phyloP scores from a whole-genome alignment of 129 eudicot genomes.

The Glebionis coronaria region DNA sequence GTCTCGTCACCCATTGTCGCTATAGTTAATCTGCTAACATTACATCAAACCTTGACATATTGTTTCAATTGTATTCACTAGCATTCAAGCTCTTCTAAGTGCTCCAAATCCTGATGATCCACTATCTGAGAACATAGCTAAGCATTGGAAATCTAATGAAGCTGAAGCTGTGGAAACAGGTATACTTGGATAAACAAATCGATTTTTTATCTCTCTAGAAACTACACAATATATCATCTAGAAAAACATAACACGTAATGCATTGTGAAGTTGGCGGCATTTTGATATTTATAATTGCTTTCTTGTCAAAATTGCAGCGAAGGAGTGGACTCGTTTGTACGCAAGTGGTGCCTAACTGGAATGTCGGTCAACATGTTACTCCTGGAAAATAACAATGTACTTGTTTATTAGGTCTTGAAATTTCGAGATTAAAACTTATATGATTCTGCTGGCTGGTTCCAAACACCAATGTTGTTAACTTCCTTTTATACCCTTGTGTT shows the following conservation, averaged over 20 bases:
- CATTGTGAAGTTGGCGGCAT: background rate
- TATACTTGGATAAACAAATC: slow-evolving; percentile 8
- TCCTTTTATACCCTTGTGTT: slow-evolving; percentile 21
- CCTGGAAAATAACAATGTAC: slow-evolving; percentile 23
- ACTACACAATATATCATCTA: no score
- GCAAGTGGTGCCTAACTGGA: slow-evolving; percentile 46
- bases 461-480: slow-evolving; percentile 25
- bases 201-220: background rate
- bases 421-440: slow-evolving; percentile 14
- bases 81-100: slow-evolving; percentile 59
- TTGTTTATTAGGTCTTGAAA: slow-evolving; percentile 33
- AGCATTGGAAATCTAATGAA: slow-evolving; percentile 58
- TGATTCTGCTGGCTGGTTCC: slow-evolving; percentile 19
- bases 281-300: background rate
- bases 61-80: slow-evolving; percentile 15
- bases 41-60: slow-evolving; percentile 1
- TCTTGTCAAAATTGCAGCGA: slow-evolving; percentile 32
- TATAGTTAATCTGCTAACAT: slow-evolving; percentile 5
- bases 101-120: slow-evolving; percentile 66
- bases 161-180: slow-evolving; percentile 62
- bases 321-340: slow-evolving; percentile 55
- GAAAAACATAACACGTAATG: background rate
- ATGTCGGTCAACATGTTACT: slow-evolving; percentile 11
- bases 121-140: slow-evolving; percentile 52
- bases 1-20: background rate